Evolutionary conservation across 1,139 yeast genomes (phyloP), one percentile per base, ranked within the genome.

Genomic region (Saccharomyces hybrid): DNA sequence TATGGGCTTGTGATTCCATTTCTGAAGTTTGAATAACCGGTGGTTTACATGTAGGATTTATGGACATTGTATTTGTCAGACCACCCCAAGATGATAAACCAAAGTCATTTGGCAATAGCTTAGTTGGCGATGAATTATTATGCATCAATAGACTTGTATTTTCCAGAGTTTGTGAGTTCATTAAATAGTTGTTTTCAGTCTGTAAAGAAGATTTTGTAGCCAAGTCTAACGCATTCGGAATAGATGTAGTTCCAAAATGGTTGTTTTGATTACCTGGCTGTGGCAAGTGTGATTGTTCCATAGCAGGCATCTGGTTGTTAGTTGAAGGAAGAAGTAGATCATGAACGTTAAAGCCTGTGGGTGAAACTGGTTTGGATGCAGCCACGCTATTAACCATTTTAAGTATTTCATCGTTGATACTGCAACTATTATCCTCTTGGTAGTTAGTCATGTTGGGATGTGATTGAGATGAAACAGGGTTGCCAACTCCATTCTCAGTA

Each of bases 361-460:
- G 28, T 3, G 62, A 52, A 2, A 51, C 48, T 6, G 66, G 55
- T 46, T 58, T 54, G 9, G 65, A 61, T 16, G 58, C 54, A 3
- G 68, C 58, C 0, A 64, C 70, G 16, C 68, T 60, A 54, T 62
- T 66, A 5, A 66, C 61, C 59, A 67, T 62, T 28, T 58, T 61
- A 48, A 62, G 57, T 14, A 66, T 60, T 32, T 66, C 69, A 47
- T 65, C 63, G 50, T 60, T 62, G 27, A 65, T 55, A 31, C 44
- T 57, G 5, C 50, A 41, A 26, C 42, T 50, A 9, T 11, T 19
- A 11, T 38, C 25, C 26, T 38, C 50, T 16, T 50, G 52, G 16
- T 47, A 23, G 28, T 49, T 47, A 19, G 26, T 47, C 8, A 27
- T 27, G 19, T 42, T 29, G 5, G 58, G 53, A 28, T 31, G 19